phyloP scores from a whole-genome alignment of 352 stramenopile genomes.

The Globisporangium uncinulatum region DNA sequence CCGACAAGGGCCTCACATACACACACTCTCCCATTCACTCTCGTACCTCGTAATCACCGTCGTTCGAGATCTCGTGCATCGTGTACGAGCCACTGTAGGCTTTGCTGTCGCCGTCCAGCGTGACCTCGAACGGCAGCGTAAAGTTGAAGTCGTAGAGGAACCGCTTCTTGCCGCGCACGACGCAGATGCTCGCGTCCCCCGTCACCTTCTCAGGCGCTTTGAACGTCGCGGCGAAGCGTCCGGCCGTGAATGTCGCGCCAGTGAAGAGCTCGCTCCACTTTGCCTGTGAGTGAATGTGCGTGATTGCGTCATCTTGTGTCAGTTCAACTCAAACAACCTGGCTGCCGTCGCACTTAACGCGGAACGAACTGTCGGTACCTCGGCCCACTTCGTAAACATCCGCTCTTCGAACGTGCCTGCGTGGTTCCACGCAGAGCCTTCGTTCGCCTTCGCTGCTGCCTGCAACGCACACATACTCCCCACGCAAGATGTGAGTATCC shows the following conservation, averaged over 20 bases:
- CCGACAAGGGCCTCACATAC: not conserved
- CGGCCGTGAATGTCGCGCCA: constrained; percentile 32
- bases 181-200: constrained; percentile 84
- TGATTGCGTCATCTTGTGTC: not conserved
- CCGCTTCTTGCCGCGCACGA: constrained; percentile 85
- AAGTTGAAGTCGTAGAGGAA: constrained; percentile 88
- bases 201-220: constrained; percentile 63
- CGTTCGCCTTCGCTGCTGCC: constrained; percentile 30
- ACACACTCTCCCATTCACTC: not conserved
- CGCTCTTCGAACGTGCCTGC: constrained; percentile 90
- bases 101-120: constrained; percentile 28
- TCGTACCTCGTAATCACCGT: constrained; percentile 80
- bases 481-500: not conserved
- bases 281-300: constrained; percentile 16
- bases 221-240: constrained; percentile 37
- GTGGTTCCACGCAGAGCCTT: constrained; percentile 89
- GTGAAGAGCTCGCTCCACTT: constrained; percentile 60
- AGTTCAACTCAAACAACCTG: not conserved
- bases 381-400: constrained; percentile 82
- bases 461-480: constrained; percentile 1
- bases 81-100: constrained; percentile 61
- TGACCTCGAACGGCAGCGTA: constrained; percentile 64
- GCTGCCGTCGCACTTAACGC: not conserved
- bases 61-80: constrained; percentile 84
- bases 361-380: constrained; percentile 17